Evolutionary conservation across 495 filamentous ascomycete genomes (phyloP).

Genomic region (Aspergillus carlsbadensis): DNA sequence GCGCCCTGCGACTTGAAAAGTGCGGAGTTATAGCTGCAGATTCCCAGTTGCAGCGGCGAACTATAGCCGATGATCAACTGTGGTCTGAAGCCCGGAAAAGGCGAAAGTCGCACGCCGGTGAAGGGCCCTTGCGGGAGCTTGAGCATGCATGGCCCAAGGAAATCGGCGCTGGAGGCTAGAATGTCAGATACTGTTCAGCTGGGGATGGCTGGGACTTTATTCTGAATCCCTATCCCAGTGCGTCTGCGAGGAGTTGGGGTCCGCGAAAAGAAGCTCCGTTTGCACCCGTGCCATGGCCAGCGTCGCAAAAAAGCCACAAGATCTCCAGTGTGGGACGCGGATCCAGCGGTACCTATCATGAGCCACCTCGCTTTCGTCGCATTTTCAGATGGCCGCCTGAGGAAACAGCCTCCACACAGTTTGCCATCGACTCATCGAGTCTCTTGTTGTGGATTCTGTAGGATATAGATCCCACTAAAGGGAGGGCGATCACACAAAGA

Average conservation of each 20-base stretch:
- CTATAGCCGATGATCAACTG: not conserved
- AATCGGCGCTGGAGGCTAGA: not conserved
- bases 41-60: not conserved
- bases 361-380: slow-evolving; percentile 21
- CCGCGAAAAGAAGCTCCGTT: slow-evolving; percentile 17
- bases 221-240: not conserved
- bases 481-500: slow-evolving; percentile 6
- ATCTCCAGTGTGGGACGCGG: slow-evolving; percentile 30
- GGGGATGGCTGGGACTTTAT: slow-evolving; percentile 3
- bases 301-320: slow-evolving; percentile 26
- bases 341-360: slow-evolving; percentile 33
- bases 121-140: slow-evolving; percentile 7
- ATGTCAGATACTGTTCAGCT: not conserved
- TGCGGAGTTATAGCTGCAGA: slow-evolving; percentile 8
- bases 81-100: not conserved
- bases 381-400: slow-evolving; percentile 16
- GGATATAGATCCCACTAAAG: not conserved
- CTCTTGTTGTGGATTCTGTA: not conserved
- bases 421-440: slow-evolving; percentile 10
- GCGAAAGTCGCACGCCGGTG: not conserved
- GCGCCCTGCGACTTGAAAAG: slow-evolving; percentile 5
- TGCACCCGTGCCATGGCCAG: slow-evolving; percentile 21
- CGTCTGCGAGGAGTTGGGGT: slow-evolving; percentile 6
- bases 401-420: slow-evolving; percentile 5
- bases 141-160: not conserved